These are phyloP conservation scores for Quercus agrifolia DNA, from an alignment of 306 rosid genomes.

Conservation along the genomic window DNA sequence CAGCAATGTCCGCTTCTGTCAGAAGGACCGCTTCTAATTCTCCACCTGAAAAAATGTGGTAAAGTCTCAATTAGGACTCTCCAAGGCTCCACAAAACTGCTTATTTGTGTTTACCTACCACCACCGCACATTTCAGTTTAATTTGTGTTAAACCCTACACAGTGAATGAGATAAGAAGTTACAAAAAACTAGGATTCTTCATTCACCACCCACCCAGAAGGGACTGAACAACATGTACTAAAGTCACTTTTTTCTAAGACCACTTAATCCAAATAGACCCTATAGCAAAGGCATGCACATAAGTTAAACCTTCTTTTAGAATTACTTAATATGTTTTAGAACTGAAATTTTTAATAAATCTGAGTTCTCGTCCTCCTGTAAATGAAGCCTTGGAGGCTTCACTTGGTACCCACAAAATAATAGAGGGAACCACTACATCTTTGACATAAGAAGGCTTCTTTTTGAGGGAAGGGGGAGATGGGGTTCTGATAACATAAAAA, in stretches of 20 bases:
- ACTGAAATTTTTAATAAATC: background rate
- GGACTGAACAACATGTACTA: background rate
- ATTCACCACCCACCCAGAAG: background rate
- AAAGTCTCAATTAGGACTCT: constrained; percentile 4
- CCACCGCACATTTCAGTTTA: constrained; percentile 9
- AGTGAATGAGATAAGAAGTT: background rate
- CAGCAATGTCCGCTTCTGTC: constrained; percentile 73
- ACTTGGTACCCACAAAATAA: no score
- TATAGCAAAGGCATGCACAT: background rate
- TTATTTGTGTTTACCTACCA: background rate
- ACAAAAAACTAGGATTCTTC: background rate
- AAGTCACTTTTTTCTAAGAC: background rate
- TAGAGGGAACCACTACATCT: no score
- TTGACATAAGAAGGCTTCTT: background rate
- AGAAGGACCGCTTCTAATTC: constrained; percentile 47
- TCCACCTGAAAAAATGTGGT: constrained; percentile 45
- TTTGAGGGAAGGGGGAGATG: background rate
- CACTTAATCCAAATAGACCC: background rate
- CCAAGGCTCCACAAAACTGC: background rate
- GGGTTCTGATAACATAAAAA: background rate
- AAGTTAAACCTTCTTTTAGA: background rate
- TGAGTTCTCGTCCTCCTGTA: no score
- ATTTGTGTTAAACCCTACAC: background rate
- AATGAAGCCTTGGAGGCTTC: no score
- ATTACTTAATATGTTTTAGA: constrained; percentile 1